Evolutionary conservation across 495 filamentous ascomycete species (phyloP), one percentile per base, ranked within the genome.

Genomic region (Penicillium atrosanguineum): DNA sequence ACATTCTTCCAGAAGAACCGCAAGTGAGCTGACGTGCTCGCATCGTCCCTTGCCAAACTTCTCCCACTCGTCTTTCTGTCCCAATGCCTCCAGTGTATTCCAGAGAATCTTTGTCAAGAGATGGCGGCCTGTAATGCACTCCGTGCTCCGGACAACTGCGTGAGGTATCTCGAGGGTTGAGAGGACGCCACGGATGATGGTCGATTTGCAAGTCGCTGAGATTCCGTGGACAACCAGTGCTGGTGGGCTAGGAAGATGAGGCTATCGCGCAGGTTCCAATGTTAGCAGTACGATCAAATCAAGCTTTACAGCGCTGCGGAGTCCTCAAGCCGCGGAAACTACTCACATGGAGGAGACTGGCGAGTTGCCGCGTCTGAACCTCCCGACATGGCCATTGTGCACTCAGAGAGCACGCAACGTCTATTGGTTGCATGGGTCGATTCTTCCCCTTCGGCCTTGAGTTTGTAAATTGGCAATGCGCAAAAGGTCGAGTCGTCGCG

Each of bases 101-200:
- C 63, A 87, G 34, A 67, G 76, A 67, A 68, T 83, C 70, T 53
- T 82, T 67, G 55, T 87, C 73, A 95, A 85, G 7, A 98, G 74
- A 70, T 98, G 94, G 25, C 94, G 85, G 0, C 83, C 86, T 0
- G 91, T 95, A 46, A 98, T 88, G 62, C 91, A 97, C 77, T 97
- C 93, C 46, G 80, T 71, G 34, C 85, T 91, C 53, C 83, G 85
- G 45, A 96, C 74, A 51, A 96, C 81, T 29, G 88, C 86, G 61
- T 88, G 85, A 37, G 76, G 76, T 21, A 87, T 69, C 38, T 69
- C 52, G 21, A 81, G 73, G 4, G 64, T 59, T 23, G 80, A 62
- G 3, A 97, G 81, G 16, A 94, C 74, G 8, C 78, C 74, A 39
- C 75, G 73, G 20, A 88, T 72, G 44, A 96, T 81, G 46, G 82